These are phyloP conservation scores for Chlamydomonas asymmetrica DNA, from an alignment of 139 green algal genomes.

Conservation along the genomic window DNA sequence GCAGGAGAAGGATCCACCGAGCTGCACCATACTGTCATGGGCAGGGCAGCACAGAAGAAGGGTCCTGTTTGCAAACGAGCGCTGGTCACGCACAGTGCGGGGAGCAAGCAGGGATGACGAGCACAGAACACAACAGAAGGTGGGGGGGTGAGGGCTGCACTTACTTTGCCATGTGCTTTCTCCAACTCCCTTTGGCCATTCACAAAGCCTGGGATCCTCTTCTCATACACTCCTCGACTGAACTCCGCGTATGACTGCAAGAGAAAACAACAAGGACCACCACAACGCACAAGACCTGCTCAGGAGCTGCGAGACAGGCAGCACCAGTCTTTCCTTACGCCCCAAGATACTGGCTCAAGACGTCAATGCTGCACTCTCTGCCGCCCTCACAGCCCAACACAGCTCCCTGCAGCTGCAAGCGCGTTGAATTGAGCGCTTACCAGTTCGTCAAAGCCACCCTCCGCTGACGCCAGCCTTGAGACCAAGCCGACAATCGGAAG, in stretches of 20 bases:
- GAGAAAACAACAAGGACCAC: no score
- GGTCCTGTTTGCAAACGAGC: not conserved
- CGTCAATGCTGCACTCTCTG: not conserved
- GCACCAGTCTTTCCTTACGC: not conserved
- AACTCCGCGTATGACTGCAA: constrained; percentile 77
- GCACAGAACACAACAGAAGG: not conserved
- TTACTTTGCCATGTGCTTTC: constrained; percentile 62
- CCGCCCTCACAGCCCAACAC: not conserved
- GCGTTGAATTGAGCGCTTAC: constrained; percentile 22
- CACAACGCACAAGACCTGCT: no score
- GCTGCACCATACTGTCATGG: not conserved
- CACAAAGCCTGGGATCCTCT: constrained; percentile 36
- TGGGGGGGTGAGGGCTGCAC: not conserved
- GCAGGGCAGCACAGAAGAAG: not conserved
- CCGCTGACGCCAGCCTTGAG: constrained; percentile 58
- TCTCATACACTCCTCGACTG: constrained; percentile 57
- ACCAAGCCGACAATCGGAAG: constrained; percentile 79
- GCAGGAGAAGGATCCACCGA: constrained; percentile 57
- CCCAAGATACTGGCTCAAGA: not conserved
- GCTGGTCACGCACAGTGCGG: not conserved
- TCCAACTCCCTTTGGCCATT: constrained; percentile 57
- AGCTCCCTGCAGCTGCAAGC: not conserved
- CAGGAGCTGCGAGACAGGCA: not conserved
- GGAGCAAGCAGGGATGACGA: not conserved
- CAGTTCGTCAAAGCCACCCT: constrained; percentile 75